Evolutionary conservation across 495 filamentous ascomycete genomes (phyloP).

Genomic region (Trichoderma erinaceum): DNA sequence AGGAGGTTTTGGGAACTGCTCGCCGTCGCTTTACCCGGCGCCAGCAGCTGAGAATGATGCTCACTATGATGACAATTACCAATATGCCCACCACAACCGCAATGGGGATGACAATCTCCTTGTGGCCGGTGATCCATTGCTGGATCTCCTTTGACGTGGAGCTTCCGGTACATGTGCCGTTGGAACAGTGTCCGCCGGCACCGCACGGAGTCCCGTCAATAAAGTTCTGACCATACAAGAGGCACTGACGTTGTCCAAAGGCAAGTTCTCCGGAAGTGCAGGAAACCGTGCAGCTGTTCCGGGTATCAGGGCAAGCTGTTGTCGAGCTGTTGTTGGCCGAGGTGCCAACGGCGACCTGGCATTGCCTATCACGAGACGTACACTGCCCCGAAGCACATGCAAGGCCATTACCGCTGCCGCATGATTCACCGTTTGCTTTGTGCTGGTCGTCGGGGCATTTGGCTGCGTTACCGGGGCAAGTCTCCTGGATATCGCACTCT

Average conservation of each 20-base stretch:
- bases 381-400: slow-evolving; percentile 90
- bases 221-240: slow-evolving; percentile 81
- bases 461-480: slow-evolving; percentile 65
- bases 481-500: slow-evolving; percentile 76
- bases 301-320: slow-evolving; percentile 67
- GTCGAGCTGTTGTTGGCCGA: slow-evolving; percentile 70
- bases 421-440: slow-evolving; percentile 60
- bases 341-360: slow-evolving; percentile 78
- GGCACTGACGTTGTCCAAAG: slow-evolving; percentile 52
- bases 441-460: slow-evolving; percentile 68
- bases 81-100: slow-evolving; percentile 60
- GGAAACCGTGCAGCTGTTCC: slow-evolving; percentile 56
- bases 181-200: slow-evolving; percentile 70
- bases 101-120: slow-evolving; percentile 71
- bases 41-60: slow-evolving; percentile 54
- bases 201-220: slow-evolving; percentile 87
- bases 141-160: slow-evolving; percentile 53
- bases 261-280: slow-evolving; percentile 62
- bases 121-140: slow-evolving; percentile 64
- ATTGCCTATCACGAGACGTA: slow-evolving; percentile 87
- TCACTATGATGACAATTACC: slow-evolving; percentile 54
- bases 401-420: slow-evolving; percentile 55
- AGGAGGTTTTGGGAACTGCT: slow-evolving; percentile 10
- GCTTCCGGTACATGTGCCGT: slow-evolving; percentile 65
- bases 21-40: slow-evolving; percentile 30